Conservation (phyloP, 1,139 yeast species). For the Candida pseudoviswanathii region DNA sequence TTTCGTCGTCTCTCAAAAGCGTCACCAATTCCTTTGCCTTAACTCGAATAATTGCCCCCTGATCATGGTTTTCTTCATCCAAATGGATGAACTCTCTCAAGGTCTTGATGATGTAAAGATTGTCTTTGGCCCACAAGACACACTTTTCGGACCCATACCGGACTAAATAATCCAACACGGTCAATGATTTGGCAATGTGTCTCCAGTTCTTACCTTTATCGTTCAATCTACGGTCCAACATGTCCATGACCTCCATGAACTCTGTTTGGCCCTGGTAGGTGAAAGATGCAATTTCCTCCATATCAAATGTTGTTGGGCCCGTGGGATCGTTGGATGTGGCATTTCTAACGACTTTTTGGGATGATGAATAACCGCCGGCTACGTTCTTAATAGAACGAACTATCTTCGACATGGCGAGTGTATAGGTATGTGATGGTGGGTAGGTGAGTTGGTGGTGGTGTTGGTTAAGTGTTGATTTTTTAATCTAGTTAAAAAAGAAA, state of each 20-base stretch:
- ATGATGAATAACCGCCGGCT: conserved; percentile 86
- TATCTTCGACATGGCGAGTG: conserved; percentile 62
- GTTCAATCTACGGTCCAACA: conserved; percentile 89
- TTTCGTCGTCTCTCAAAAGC: conserved; percentile 78
- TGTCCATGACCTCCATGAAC: conserved; percentile 90
- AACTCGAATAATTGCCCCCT: conserved; percentile 86
- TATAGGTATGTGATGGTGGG: not conserved
- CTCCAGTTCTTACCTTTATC: conserved; percentile 99
- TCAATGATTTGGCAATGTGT: conserved; percentile 89
- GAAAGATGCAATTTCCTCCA: conserved; percentile 81
- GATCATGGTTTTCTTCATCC: conserved; percentile 82
- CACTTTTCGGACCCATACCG: conserved; percentile 89
- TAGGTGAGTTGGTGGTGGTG: not conserved
- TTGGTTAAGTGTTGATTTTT: not conserved
- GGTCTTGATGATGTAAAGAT: conserved; percentile 85
- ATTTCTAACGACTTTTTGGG: conserved; percentile 86
- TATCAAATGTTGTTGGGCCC: conserved; percentile 79
- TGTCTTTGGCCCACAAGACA: conserved; percentile 92
- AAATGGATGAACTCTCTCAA: conserved; percentile 85
- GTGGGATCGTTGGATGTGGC: conserved; percentile 90
- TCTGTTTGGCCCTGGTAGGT: conserved; percentile 76
- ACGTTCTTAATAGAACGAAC: conserved; percentile 91
- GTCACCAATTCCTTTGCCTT: conserved; percentile 90
- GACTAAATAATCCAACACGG: conserved; percentile 85
- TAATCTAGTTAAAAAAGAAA: not conserved